These are phyloP conservation scores for Fomitiporia mediterranea DNA, from an alignment of 1,284 basidiomycete species.

Conservation along the genomic window DNA sequence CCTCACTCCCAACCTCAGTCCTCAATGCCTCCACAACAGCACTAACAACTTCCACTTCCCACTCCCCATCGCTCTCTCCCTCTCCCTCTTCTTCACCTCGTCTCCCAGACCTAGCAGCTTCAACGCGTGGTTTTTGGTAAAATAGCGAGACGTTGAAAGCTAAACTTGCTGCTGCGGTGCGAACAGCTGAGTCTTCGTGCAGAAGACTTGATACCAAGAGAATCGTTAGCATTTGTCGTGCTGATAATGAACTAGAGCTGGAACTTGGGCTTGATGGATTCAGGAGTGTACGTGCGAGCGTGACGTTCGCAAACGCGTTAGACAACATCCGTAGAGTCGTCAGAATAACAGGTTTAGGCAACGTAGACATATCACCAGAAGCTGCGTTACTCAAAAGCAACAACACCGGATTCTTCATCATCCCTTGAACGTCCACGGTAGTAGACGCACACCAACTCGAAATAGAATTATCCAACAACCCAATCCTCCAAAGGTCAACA, in stretches of 20 bases:
- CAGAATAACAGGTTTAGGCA: slow-evolving; percentile 53
- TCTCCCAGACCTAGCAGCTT: slow-evolving; percentile 35
- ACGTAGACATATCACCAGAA: slow-evolving; percentile 6
- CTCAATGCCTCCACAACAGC: slow-evolving; percentile 73
- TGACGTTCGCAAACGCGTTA: slow-evolving; percentile 60
- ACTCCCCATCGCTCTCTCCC: slow-evolving; percentile 62
- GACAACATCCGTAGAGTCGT: slow-evolving; percentile 71
- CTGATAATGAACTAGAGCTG: slow-evolving; percentile 21
- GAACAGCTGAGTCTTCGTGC: slow-evolving; percentile 61
- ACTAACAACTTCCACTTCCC: slow-evolving; percentile 79
- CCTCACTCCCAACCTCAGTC: slow-evolving; percentile 68
- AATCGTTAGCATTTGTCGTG: slow-evolving; percentile 36
- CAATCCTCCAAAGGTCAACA: slow-evolving; percentile 81
- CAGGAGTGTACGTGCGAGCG: slow-evolving; percentile 52
- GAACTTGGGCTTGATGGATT: slow-evolving; percentile 34
- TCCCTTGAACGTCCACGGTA: slow-evolving; percentile 36
- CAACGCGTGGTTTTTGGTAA: slow-evolving; percentile 56
- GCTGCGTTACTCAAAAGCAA: slow-evolving; percentile 22
- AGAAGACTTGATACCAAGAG: slow-evolving; percentile 66
- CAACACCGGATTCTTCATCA: slow-evolving; percentile 26
- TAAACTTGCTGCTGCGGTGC: slow-evolving; percentile 76
- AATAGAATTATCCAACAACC: slow-evolving; percentile 58
- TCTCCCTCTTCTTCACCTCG: slow-evolving; percentile 33
- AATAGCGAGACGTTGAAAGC: slow-evolving; percentile 71
- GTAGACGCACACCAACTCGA: slow-evolving; percentile 44